Base-by-base conservation (phyloP, 202 grass and related monocot genomes). In the Cymbopogon flexuosus region DNA sequence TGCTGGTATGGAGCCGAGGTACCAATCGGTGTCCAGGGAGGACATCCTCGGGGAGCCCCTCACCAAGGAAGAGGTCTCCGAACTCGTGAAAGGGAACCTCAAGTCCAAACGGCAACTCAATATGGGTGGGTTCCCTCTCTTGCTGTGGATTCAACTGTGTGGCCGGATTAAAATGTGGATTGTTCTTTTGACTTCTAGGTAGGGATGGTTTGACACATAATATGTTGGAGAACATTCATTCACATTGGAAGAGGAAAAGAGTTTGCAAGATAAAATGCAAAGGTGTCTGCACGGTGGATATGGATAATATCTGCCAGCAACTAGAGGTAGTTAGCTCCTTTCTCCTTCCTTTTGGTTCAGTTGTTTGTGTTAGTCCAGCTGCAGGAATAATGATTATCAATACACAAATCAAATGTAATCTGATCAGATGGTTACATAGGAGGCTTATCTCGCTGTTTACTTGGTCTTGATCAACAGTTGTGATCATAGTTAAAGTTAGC, bases 221-320 rank as follows among this genome's bases (percentile, higher is more conserved):
- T 80, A 97, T 97, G 94, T 77, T 97, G 67, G 94, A 94, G 62
- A 97, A 94, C 83, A 94, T 94, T 68, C 94, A 97, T 79, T 59
- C 92, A 40, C 94, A 87, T 46, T 97, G 94, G 91, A 97, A 97
- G 83, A 92, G 94, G 65, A 87, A 91, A 82, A 89, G 94, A 77
- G 92, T 97, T 79, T 97, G 94, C 92, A 97, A 97, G 76, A 97
- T 94, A 81, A 97, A 79, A 82, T 97, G 94, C 83, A 90, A 91
- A 91, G 92, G 94, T 71, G 91, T 97, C 74, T 97, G 89, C 41
- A 97, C 94, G 29, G 86, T 97, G 76, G 91, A 97, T 81, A 90
- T 97, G 91, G 86, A 97, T 73, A 97, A 97, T 94, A 76, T 97
- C 59, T 92, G 90, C 79, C 89, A 89, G 27, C 87, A 92, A 73